Evolutionary conservation across 2,329 filamentous ascomycete species (phyloP).

Genomic region (Iodosphaeria phyllophila): DNA sequence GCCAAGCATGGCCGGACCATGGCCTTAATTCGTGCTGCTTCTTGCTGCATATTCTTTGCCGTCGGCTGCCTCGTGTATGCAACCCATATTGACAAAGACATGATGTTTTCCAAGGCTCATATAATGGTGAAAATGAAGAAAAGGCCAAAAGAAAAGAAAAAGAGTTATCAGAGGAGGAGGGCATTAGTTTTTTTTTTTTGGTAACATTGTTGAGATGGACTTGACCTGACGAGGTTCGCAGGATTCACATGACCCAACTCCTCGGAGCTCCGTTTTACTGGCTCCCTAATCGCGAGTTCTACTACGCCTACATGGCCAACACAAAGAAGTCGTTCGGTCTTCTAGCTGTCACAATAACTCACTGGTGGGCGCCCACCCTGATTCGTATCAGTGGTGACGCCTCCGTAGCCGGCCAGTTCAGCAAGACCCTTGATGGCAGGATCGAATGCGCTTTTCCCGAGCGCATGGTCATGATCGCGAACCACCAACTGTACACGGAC

Average conservation of each 20-base stretch:
- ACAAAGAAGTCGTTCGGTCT: slow-evolving; percentile 75
- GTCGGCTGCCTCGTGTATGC: slow-evolving; percentile 29
- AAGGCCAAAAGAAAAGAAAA: too few species aligned
- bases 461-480: slow-evolving; percentile 66
- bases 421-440: slow-evolving; percentile 48
- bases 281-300: slow-evolving; percentile 57
- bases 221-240: too few species aligned
- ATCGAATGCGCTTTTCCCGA: slow-evolving; percentile 68
- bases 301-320: slow-evolving; percentile 72
- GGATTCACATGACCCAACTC: slow-evolving; percentile 53
- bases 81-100: neutral
- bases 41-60: slow-evolving; percentile 32
- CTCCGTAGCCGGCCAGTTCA: slow-evolving; percentile 59
- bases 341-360: slow-evolving; percentile 59
- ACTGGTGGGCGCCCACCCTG: slow-evolving; percentile 73
- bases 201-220: slow-evolving; percentile 2
- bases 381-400: slow-evolving; percentile 71
- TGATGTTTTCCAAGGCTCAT: neutral
- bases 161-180: too few species aligned
- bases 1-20: slow-evolving; percentile 29
- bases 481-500: slow-evolving; percentile 81
- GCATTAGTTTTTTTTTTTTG: neutral
- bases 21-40: slow-evolving; percentile 31
- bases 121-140: neutral
- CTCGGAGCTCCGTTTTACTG: slow-evolving; percentile 61